Conservation (phyloP, 352 stramenopile genomes). For the Pythium angustatum region DNA sequence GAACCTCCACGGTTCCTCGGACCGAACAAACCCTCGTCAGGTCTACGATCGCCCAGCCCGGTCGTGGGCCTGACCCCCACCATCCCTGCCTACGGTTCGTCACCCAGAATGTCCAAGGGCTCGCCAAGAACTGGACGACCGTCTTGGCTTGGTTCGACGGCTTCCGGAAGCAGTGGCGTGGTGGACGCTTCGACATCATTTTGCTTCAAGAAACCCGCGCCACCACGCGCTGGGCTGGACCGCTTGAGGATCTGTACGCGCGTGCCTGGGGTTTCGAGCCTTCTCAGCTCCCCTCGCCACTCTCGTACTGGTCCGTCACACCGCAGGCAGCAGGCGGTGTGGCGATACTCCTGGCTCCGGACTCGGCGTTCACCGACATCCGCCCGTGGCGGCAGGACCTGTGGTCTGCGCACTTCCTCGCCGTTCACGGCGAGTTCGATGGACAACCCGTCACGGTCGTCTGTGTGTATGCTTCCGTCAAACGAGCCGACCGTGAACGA, state of each 20-base stretch:
- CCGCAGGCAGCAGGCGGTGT: background rate
- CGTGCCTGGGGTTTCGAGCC: background rate
- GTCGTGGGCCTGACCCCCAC: too few species aligned
- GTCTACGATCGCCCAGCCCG: too few species aligned
- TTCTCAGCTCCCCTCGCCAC: background rate
- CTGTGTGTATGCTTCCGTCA: background rate
- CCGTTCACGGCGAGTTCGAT: background rate
- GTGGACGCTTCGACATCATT: too few species aligned
- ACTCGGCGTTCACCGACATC: background rate
- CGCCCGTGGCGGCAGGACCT: background rate
- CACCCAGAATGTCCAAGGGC: too few species aligned
- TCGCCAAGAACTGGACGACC: too few species aligned
- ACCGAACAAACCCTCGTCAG: too few species aligned
- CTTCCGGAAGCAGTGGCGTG: too few species aligned
- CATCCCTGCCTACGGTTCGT: too few species aligned
- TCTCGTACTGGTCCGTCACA: background rate
- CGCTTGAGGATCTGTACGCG: background rate
- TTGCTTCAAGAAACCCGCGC: slow-evolving; percentile 5
- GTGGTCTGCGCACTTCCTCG: background rate
- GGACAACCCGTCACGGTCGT: background rate
- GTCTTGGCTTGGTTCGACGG: too few species aligned
- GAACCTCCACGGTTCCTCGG: too few species aligned
- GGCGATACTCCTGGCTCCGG: background rate
- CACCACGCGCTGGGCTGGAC: background rate
- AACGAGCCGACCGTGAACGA: background rate